Base-by-base conservation (phyloP, 176 grass and related monocot species). In the Pontederia paniculata region DNA sequence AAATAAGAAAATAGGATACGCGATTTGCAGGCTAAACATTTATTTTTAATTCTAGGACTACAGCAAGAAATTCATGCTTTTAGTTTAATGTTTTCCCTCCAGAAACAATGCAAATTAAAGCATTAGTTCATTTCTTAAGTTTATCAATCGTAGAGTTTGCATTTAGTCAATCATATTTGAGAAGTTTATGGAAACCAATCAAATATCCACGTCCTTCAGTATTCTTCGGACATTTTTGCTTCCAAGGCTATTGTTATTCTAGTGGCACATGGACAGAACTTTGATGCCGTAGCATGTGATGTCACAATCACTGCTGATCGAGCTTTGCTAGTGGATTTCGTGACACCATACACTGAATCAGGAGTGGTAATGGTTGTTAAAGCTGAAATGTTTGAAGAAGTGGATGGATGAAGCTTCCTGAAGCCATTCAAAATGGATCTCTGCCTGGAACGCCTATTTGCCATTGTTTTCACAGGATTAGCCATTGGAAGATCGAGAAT, bases 401-500 rank as follows among this genome's bases (percentile, higher is more conserved):
- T 42, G 42, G 78, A 21, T 41, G 63, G 75, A 14, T 95, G 85
- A 85, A 48, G 78, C 20, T 95, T 95, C 67, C 58, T 89, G 17
- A 85, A 75, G 58, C 90, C 90, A 1, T 45, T 63, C 7, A 63
- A 43, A 12, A 49, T 45, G 8, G 21, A 48, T 21, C 45, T 63
- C 45, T 63, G 44, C 44, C 16, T 49, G 18, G 20, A 18, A 19
- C 48, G 18, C 45, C 20, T 44, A 14, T 44, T 45, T 13, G 46
- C 48, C 44, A 48, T 63, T 23, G 4, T 63, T 66, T 83, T 95
- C 59, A 89, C 78, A 7, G 90, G 90, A 12, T 66, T 80, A 18
- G 82, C 72, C 22, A 73, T 89, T 86, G 90, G 90, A 55, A 23
- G 57, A 14, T 95, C 2, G 85, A 95, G 78, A 85, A 95, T 70